Base-by-base conservation (phyloP, 768 basidiomycete genomes). In the Suillus luteus region DNA sequence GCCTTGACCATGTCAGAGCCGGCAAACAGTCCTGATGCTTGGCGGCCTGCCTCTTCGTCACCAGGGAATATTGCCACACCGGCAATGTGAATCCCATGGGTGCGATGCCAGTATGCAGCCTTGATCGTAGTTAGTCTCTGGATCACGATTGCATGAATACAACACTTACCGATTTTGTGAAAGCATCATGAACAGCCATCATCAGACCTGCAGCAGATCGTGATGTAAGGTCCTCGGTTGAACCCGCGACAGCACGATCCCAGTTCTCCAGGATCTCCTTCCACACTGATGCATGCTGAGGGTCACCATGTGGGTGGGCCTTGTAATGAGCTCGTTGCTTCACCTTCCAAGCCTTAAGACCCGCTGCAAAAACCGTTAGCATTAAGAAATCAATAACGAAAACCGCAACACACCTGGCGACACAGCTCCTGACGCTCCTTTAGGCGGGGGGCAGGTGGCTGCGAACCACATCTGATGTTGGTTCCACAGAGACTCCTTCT, bases 101-200 rank as follows among this genome's bases (percentile, higher is more conserved):
- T 49, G 48, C 7, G 48, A 49, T 49, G 48, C 48, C 48, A 49
- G 48, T 49, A 49, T 49, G 24, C 24, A 49, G 48, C 48, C 48
- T 49, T 49, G 7, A 49, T 49, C 2, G 1, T 49, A 27, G 48
- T 49, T 49, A 49, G 0, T 49, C 0, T 9, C 24, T 49, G 48
- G 7, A 49, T 49, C 7, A 27, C 27, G 24, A 3, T 49, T 6
- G 24, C 14, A 49, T 49, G 48, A 49, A 49, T 49, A 49, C 24
- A 0, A 49, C 48, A 49, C 48, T 49, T 49, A 49, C 48, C 5
- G 48, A 27, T 49, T 49, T 49, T 49, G 48, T 15, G 24, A 49
- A 49, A 24, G 48, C 48, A 49, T 24, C 48, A 49, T 3, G 1
- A 49, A 49, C 48, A 49, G 22, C 48, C 48, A 49, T 49, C 48